A percentile compares a stretch with the other conserved stretches of the same genome.
Conservation (phyloP, 768 basidiomycete species). For the Chalciporus chontae region DNA sequence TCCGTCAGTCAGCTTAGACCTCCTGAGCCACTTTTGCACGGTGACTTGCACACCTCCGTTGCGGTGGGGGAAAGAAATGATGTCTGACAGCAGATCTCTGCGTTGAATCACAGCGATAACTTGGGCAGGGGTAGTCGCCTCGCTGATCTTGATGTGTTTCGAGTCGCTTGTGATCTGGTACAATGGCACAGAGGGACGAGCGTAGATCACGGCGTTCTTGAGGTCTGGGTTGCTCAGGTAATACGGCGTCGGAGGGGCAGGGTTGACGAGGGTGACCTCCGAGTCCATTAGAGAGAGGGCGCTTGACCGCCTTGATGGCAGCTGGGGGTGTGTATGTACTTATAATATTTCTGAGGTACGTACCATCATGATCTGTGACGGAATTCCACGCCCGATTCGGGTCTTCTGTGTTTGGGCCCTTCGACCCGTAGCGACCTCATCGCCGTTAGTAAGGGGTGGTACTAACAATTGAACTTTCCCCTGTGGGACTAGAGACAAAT, state of each 20-base stretch:
- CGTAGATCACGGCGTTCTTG: slow-evolving; percentile 18
- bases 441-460: too few relatives aligned
- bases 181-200: slow-evolving; percentile 19
- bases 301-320: background rate
- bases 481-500: background rate
- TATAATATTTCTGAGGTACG: background rate
- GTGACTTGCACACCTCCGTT: slow-evolving; percentile 5
- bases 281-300: slow-evolving; percentile 25
- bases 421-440: too few relatives aligned
- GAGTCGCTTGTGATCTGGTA: slow-evolving; percentile 24
- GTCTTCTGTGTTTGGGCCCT: too few relatives aligned
- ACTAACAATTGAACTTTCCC: background rate
- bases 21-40: slow-evolving; percentile 28
- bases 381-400: too few relatives aligned
- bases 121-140: slow-evolving; percentile 5
- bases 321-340: background rate
- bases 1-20: slow-evolving; percentile 20
- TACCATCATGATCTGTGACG: too few relatives aligned
- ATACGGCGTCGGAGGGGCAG: slow-evolving; percentile 25
- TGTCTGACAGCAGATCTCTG: slow-evolving; percentile 26
- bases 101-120: slow-evolving; percentile 25
- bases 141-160: slow-evolving; percentile 17
- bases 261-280: slow-evolving; percentile 23
- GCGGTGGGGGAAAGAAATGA: slow-evolving; percentile 24
- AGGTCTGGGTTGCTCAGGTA: slow-evolving; percentile 21